A percentile compares a stretch with the other conserved stretches of the same genome.
phyloP scores from a whole-genome alignment of 208 protist species.

The Angomonas ambiguus region DNA sequence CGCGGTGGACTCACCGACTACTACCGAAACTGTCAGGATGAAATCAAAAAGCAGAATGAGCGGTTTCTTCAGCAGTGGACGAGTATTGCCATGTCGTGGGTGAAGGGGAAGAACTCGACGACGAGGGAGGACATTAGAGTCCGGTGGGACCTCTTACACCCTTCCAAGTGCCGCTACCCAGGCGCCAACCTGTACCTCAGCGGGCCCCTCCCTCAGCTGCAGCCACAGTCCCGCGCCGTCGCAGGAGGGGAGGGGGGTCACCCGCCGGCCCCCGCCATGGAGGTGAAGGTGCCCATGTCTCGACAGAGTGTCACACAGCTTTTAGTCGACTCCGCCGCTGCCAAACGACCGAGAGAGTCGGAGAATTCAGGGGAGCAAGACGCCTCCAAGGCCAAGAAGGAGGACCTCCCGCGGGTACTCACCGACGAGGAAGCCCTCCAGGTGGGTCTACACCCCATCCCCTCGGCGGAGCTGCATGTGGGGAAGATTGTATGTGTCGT shows the following conservation, averaged over 20 bases:
- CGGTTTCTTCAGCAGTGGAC: slow-evolving; percentile 70
- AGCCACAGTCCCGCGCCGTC: slow-evolving; percentile 22
- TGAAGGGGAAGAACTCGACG: slow-evolving; percentile 64
- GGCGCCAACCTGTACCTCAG: slow-evolving; percentile 48
- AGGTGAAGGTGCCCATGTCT: too few species aligned
- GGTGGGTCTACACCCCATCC: slow-evolving; percentile 36
- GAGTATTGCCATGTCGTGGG: slow-evolving; percentile 59
- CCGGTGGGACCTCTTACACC: slow-evolving; percentile 66
- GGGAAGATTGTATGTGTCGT: slow-evolving; percentile 62
- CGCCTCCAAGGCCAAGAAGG: too few species aligned
- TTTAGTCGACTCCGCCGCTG: too few species aligned
- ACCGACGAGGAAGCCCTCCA: slow-evolving; percentile 34
- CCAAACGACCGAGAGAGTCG: too few species aligned
- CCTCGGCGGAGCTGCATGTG: slow-evolving; percentile 26
- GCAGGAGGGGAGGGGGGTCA: slow-evolving; percentile 9
- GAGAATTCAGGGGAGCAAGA: too few species aligned
- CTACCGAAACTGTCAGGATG: slow-evolving; percentile 67
- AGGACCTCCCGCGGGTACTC: too few species aligned
- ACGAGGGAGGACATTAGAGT: slow-evolving; percentile 74
- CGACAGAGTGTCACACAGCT: too few species aligned
- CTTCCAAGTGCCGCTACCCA: slow-evolving; percentile 41
- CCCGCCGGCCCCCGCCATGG: too few species aligned
- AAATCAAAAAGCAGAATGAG: slow-evolving; percentile 65
- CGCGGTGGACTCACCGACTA: slow-evolving; percentile 86
- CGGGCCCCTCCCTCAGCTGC: slow-evolving; percentile 37